Evolutionary conservation across 305 asterid genomes (phyloP).

Genomic region (Caryopteris hybrid): DNA sequence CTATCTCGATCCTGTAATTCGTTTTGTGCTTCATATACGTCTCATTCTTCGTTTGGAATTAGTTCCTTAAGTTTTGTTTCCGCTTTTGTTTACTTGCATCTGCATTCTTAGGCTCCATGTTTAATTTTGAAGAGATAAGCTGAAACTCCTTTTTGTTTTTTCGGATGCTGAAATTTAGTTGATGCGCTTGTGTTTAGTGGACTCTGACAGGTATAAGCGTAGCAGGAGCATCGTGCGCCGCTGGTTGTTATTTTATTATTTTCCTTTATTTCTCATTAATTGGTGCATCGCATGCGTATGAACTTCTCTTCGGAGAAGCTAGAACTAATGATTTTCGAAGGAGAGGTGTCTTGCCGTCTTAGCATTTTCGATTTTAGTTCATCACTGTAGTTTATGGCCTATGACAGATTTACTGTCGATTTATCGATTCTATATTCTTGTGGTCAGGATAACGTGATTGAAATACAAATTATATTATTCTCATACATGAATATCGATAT

Average conservation of each 20-base stretch:
- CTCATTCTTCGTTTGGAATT: background rate
- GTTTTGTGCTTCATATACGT: background rate
- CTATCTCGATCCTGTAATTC: conserved; percentile 63
- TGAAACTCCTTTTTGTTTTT: background rate
- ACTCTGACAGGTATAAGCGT: background rate
- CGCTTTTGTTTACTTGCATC: background rate
- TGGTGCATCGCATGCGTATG: conserved; percentile 12
- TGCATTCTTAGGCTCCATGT: conserved; percentile 17
- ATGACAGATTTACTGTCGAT: background rate
- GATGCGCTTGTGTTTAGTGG: background rate
- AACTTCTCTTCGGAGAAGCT: background rate
- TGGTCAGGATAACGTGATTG: background rate
- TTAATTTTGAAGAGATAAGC: conserved; percentile 8
- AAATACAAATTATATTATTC: background rate
- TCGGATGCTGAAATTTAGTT: background rate
- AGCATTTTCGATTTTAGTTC: background rate
- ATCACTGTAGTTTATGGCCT: background rate
- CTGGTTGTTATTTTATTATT: background rate
- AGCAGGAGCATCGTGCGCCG: background rate
- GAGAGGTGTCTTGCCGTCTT: background rate
- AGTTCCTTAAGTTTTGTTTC: background rate
- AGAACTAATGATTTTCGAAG: conserved; percentile 3
- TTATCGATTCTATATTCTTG: conserved; percentile 2
- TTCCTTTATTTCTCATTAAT: background rate
- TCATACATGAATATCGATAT: background rate